Conservation (phyloP, 208 protist genomes). For the Leishmania gerbilli region DNA sequence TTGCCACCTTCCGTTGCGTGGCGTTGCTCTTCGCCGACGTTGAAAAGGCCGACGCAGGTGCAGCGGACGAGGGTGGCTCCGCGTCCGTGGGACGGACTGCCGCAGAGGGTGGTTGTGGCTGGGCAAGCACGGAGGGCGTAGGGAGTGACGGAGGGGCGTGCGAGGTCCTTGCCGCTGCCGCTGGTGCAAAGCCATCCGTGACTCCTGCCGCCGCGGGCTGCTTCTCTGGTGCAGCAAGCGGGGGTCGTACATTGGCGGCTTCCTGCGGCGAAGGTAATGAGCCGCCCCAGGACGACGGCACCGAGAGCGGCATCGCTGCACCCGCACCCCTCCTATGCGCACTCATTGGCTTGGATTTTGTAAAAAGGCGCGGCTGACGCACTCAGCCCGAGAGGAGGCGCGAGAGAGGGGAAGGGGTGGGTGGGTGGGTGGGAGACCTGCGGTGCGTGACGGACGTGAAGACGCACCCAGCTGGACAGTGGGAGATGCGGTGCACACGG, state of each 20-base stretch:
- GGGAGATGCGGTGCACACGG: background rate
- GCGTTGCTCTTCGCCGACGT: conserved; percentile 14
- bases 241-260: background rate
- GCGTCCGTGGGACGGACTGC: background rate
- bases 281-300: background rate
- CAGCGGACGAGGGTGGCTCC: background rate
- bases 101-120: background rate
- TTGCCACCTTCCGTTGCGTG: conserved; percentile 33
- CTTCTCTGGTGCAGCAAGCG: background rate
- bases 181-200: background rate
- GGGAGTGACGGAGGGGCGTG: background rate
- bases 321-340: no score
- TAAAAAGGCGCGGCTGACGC: background rate
- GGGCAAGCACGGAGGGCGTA: background rate
- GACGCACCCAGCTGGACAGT: no score
- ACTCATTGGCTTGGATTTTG: background rate
- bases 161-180: background rate
- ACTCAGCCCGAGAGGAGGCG: background rate
- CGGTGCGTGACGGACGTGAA: background rate
- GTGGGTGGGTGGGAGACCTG: background rate
- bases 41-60: background rate
- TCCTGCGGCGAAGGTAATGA: background rate
- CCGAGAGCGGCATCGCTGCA: background rate
- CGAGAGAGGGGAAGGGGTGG: background rate
- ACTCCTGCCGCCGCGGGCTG: background rate